Base-by-base conservation (phyloP, 176 grass and related monocot genomes). In the Tillandsia fasciculata region DNA sequence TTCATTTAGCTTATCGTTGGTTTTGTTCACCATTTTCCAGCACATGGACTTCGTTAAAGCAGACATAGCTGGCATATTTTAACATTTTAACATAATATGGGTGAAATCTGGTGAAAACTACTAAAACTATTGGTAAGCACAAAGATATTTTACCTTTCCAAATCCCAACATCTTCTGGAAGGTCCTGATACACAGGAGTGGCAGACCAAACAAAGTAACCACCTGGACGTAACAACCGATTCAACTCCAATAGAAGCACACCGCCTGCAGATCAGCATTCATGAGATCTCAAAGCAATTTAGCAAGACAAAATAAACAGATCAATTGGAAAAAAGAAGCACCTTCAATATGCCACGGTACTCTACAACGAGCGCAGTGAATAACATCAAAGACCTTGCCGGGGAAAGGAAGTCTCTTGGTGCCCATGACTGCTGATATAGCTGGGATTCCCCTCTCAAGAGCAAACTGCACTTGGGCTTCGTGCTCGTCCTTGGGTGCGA, bases 381-480 rank as follows among this genome's bases (percentile, higher is more conserved):
- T 82, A 76, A 76, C 87, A 86, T 99, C 95, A 76, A 93, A 99
- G 70, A 99, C 84, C 63, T 65, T 87, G 70, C 89, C 82, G 48
- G 95, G 84, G 53, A 90, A 99, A 71, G 95, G 90, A 72, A 99
- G 95, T 78, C 95, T 85, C 79, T 99, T 94, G 28, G 90, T 88
- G 52, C 95, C 95, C 95, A 99, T 99, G 70, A 99, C 95, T 65
- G 95, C 95, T 78, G 87, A 99, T 75, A 99, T 86, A 71, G 95
- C 95, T 73, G 95, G 95, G 77, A 99, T 90, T 74, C 95, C 95
- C 78, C 95, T 90, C 76, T 99, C 95, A 11, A 99, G 73, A 48
- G 95, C 95, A 86, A 99, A 99, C 76, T 99, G 95, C 72, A 99
- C 87, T 87, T 99, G 95, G 50, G 90, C 95, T 83, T 99, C 95